Evolutionary conservation across 2,329 filamentous ascomycete species (phyloP).

Genomic region (Ascochyta koolunga): DNA sequence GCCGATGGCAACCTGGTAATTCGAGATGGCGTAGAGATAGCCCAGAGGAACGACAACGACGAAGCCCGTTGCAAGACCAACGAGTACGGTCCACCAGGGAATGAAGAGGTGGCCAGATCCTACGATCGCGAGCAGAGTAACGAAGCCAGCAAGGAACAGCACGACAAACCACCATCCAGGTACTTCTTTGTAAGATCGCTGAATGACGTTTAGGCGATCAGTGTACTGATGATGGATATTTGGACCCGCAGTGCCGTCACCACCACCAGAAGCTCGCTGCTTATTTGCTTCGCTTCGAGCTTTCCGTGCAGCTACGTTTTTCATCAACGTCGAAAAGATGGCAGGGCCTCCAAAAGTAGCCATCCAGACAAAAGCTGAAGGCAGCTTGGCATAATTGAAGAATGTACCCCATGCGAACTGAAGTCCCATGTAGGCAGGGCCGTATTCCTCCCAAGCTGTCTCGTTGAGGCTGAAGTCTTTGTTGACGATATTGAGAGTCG

Average conservation of each 20-base stretch:
- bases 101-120: conserved; percentile 62
- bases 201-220: conserved; percentile 65
- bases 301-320: conserved; percentile 31
- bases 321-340: conserved; percentile 54
- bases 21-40: conserved; percentile 66
- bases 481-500: conserved; percentile 52
- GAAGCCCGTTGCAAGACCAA: conserved; percentile 62
- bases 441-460: conserved; percentile 54
- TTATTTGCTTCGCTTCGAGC: conserved; percentile 39
- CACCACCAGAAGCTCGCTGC: conserved; percentile 28
- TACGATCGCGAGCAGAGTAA: conserved; percentile 59
- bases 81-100: conserved; percentile 65
- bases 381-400: conserved; percentile 66
- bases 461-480: conserved; percentile 56
- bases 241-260: background rate
- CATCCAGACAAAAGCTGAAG: conserved; percentile 66
- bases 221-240: conserved; percentile 61
- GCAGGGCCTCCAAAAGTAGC: conserved; percentile 60
- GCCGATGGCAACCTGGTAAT: conserved; percentile 60
- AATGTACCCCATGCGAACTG: conserved; percentile 66
- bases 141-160: conserved; percentile 58
- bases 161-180: conserved; percentile 64
- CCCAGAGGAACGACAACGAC: conserved; percentile 63
- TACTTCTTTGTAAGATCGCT: conserved; percentile 63
- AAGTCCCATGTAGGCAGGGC: conserved; percentile 63